Base-by-base conservation (phyloP, 208 protist genomes). In the Acanthamoeba sp. region DNA sequence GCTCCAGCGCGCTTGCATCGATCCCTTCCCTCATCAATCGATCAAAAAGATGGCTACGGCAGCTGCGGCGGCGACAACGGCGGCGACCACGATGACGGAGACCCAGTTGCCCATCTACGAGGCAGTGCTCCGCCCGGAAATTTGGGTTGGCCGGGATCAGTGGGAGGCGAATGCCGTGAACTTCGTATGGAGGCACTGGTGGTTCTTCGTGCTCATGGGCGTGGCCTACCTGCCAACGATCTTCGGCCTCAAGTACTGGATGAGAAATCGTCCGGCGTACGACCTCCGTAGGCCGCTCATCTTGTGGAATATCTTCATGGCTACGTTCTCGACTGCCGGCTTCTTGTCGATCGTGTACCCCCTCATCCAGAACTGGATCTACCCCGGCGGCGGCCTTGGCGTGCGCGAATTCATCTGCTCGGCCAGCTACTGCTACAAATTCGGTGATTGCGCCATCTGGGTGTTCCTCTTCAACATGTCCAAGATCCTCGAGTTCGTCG, bases 231-330 rank as follows among this genome's bases (percentile, higher is more conserved):
- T 92, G 87, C 57, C 59, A 3, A 48, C 36, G 57, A 92, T 92
- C 62, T 92, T 92, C 42, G 87, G 57, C 36, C 48, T 92, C 27
- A 38, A 92, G 87, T 32, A 48, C 55, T 88, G n/a, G 32, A 98
- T 98, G 98, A 95, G 96, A 59, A 78, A 96, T 88, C 96, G 97
- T n/a, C 50, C 48, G 38, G 94, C 98, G 22, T 96, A 97, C 87
- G 94, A 97, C 59, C 95, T 98, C 32, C 91, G 95, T 1, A 38
- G 52, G 3, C 64, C 96, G 22, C 97, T 97, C 88, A 95, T 93
- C 45, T 0, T 97, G 18, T 98, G 98, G 98, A 99, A 99, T 76
- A 84, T 98, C 42, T 71, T 97, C 0, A 96, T 99, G 42, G 95
- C 97, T 50, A 64, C 97, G 55, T 98, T 98, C 95, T 98, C 97